phyloP scores from a whole-genome alignment of 1,284 basidiomycete species.

The Rugosomyces carneus region DNA sequence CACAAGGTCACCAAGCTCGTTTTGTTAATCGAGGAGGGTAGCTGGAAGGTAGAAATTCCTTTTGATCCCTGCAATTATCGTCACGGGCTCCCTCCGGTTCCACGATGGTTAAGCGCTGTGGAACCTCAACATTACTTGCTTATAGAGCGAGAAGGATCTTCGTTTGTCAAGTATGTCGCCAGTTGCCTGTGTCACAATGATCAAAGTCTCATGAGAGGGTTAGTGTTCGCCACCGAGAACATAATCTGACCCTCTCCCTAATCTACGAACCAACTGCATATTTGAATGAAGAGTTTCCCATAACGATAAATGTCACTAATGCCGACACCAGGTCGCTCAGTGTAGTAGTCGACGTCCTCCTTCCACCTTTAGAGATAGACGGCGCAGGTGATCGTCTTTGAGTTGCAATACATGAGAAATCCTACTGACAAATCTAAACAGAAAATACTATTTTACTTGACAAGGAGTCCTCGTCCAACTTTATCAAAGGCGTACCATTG shows the following conservation, averaged over 20 bases:
- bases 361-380: constrained; percentile 77
- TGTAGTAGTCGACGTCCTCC: constrained; percentile 62
- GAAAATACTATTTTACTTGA: constrained; percentile 61
- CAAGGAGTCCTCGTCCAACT: constrained; percentile 54
- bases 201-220: constrained; percentile 6
- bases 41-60: constrained; percentile 61
- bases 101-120: constrained; percentile 53
- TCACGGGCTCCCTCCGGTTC: constrained; percentile 23
- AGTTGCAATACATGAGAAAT: background rate
- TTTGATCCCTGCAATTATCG: constrained; percentile 36
- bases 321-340: constrained; percentile 61
- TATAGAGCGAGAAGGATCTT: constrained; percentile 41
- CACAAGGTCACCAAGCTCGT: constrained; percentile 47
- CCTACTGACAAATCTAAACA: constrained; percentile 20
- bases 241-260: constrained; percentile 50
- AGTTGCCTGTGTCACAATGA: background rate
- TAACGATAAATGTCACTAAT: constrained; percentile 63
- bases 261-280: constrained; percentile 63
- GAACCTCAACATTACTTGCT: constrained; percentile 47
- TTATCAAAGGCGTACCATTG: constrained; percentile 67
- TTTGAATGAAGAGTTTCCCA: constrained; percentile 71
- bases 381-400: constrained; percentile 52
- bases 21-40: constrained; percentile 46
- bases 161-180: constrained; percentile 44
- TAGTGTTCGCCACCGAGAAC: constrained; percentile 62